Conservation (phyloP, 129 eudicot species). For the Centrapalus pauciflorus region DNA sequence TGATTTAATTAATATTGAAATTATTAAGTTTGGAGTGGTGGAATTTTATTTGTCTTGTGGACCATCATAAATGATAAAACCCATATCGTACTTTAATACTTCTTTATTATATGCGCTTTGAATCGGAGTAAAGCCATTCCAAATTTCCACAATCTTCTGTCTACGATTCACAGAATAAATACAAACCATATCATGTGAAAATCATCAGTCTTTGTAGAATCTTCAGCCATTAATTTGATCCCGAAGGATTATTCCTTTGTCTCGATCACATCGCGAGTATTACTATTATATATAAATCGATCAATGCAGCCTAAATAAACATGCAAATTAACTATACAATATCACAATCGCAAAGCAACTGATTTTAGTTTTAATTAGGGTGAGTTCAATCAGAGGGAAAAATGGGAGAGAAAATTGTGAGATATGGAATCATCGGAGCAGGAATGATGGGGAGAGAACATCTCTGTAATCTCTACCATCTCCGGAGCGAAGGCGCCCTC, state of each 20-base stretch:
- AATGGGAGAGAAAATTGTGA: slow-evolving; percentile 33
- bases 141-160: slow-evolving; percentile 10
- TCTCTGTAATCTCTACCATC: slow-evolving; percentile 70
- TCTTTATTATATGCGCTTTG: too few relatives aligned
- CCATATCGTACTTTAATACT: too few relatives aligned
- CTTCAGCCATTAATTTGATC: slow-evolving; percentile 14
- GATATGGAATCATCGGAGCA: slow-evolving; percentile 88
- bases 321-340: too few relatives aligned
- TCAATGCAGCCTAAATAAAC: slow-evolving; percentile 10
- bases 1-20: too few relatives aligned
- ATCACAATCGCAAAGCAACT: not conserved
- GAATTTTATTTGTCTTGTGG: too few relatives aligned
- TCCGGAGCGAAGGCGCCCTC: slow-evolving; percentile 54
- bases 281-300: slow-evolving; percentile 4
- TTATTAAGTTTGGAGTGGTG: too few relatives aligned
- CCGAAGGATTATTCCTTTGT: slow-evolving; percentile 13
- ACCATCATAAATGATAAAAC: too few relatives aligned
- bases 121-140: too few relatives aligned
- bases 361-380: not conserved
- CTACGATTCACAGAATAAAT: not conserved
- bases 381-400: not conserved
- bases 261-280: not conserved
- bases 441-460: slow-evolving; percentile 99
- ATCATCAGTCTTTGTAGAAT: slow-evolving; percentile 1
- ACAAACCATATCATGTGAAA: not conserved